Base-by-base conservation (phyloP, 2,329 filamentous ascomycete genomes). In the Erysiphe neolycopersici region DNA sequence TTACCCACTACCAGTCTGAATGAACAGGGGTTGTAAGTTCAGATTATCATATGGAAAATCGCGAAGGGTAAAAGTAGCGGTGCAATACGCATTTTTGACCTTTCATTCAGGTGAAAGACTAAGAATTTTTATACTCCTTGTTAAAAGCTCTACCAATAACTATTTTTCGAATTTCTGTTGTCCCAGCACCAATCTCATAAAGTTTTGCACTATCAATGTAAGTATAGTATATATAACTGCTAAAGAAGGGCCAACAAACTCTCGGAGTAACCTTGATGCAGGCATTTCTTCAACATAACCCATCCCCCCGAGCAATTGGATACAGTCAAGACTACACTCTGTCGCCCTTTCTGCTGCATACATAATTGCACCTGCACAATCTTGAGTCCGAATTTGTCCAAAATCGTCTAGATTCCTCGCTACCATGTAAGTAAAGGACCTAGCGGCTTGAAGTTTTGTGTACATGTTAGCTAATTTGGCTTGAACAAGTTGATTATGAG, bases 401-500 rank as follows among this genome's bases (percentile, higher is more conserved):
- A 71, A 63, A 58, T 87, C 80, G 53, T 94, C 87, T 17, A 94
- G 78, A 1, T 70, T 68, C 40, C 70, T 68, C 3, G 89, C 89
- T 0, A 85, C 85, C 33, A 68, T 64, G 56, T 92, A 92, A 0
- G 87, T 95, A 61, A 93, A 94, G 2, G 84, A 71, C n/a, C 75
- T 67, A 14, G 78, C 76, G 11, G 80, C 84, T 54, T 81, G 77
- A 46, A 89, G 71, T 60, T 92, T 92, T 41, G 84, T 94, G 62
- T 95, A 91, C 85, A 98, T 94, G 59, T 95, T 85, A 45, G 89
- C 84, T 39, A 95, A 68, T 57, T 85, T 87, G 45, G 81, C 87
- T 61, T 95, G 89, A 18, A 95, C 69, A 48, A 95, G 68, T 60
- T 98, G 89, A 60, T 93, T 92, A 52, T 89, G 78, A 0, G 81